These are phyloP conservation scores for Eimeria acervulina DNA, from an alignment of 169 alveolate species.

Conservation along the genomic window DNA sequence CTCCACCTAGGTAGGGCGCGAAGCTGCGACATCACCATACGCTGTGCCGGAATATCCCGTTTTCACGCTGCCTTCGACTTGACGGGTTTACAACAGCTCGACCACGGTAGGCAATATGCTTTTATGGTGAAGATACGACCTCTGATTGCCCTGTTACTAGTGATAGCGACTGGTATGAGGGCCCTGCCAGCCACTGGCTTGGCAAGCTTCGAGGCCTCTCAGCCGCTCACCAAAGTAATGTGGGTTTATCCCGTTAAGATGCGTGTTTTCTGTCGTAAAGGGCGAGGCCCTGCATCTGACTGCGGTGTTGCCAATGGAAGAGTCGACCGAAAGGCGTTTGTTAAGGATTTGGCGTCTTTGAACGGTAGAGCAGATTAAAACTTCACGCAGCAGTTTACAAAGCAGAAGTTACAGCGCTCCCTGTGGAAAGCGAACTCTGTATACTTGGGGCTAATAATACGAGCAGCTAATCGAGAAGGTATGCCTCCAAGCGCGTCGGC, in stretches of 20 bases:
- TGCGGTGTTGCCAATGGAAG: background rate
- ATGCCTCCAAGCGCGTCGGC: background rate
- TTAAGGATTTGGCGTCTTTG: slow-evolving; percentile 69
- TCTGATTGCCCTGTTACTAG: background rate
- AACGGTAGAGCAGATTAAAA: slow-evolving; percentile 22
- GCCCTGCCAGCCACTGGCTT: background rate
- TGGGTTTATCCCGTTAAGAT: background rate
- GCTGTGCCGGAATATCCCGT: slow-evolving; percentile 70
- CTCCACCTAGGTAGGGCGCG: slow-evolving; percentile 72
- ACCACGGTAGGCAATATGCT: slow-evolving; percentile 7
- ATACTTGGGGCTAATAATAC: background rate
- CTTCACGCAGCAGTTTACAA: background rate
- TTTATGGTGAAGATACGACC: background rate
- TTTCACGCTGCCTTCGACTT: slow-evolving; percentile 75
- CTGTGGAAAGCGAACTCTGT: too few relatives aligned
- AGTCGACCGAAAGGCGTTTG: slow-evolving; percentile 27
- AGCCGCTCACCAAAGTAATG: background rate
- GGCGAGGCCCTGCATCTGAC: background rate
- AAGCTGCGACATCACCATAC: slow-evolving; percentile 63
- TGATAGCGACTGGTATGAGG: background rate
- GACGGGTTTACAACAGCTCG: slow-evolving; percentile 60
- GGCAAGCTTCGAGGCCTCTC: background rate
- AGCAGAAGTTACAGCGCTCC: background rate
- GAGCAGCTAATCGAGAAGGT: background rate
- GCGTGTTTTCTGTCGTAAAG: slow-evolving; percentile 2